Conservation (phyloP, 2,329 filamentous ascomycete species). For the Tolypocladium ovalisporum region DNA sequence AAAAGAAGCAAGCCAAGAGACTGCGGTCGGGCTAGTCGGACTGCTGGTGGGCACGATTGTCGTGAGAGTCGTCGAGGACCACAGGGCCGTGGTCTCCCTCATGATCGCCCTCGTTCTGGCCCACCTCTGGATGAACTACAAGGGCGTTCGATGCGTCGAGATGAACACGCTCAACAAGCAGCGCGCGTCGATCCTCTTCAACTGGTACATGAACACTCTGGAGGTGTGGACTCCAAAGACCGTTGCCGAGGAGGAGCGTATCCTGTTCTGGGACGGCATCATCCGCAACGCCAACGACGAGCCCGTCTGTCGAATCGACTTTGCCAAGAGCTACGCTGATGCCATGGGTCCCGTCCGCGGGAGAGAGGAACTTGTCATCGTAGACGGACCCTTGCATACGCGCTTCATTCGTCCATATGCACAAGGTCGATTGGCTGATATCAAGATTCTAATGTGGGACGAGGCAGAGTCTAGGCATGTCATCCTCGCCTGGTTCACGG, state of each 20-base stretch:
- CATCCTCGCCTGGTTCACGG: constrained; percentile 24
- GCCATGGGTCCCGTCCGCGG: constrained; percentile 13
- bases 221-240: constrained; percentile 51
- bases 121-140: constrained; percentile 78
- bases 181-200: constrained; percentile 68
- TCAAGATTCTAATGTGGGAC: constrained; percentile 25
- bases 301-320: constrained; percentile 25
- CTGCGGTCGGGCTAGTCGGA: constrained; percentile 77
- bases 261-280: constrained; percentile 37
- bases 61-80: constrained; percentile 63
- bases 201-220: constrained; percentile 38
- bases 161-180: constrained; percentile 82
- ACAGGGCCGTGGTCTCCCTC: constrained; percentile 60
- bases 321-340: constrained; percentile 29
- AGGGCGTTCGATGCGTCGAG: constrained; percentile 71
- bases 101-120: constrained; percentile 62
- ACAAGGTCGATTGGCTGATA: constrained; percentile 9
- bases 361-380: constrained; percentile 10
- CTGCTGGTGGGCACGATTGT: constrained; percentile 77
- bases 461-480: constrained; percentile 16
- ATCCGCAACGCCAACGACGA: constrained; percentile 16
- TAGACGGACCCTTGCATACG: constrained; percentile 18
- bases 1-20: constrained; percentile 92
- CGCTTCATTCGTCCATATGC: constrained; percentile 17
- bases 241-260: constrained; percentile 52